phyloP scores from a whole-genome alignment of 2,329 filamentous ascomycete species.

The Trichoderma lentiforme region DNA sequence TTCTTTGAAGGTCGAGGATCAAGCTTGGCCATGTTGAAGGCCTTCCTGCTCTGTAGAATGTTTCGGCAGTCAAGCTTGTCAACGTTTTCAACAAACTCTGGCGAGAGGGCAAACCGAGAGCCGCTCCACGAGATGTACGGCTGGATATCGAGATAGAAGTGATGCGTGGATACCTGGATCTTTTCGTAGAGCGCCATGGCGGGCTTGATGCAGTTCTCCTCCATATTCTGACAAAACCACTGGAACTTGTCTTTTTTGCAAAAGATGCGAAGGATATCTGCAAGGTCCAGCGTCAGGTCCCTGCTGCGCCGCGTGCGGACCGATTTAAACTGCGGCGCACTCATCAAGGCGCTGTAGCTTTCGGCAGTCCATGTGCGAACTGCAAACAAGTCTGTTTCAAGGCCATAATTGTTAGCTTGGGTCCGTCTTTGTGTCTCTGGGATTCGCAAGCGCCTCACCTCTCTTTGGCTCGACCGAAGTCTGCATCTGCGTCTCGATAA shows the following conservation, averaged over 20 bases:
- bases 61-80: constrained; percentile 35
- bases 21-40: constrained; percentile 33
- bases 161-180: constrained; percentile 36
- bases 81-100: constrained; percentile 33
- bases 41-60: constrained; percentile 36
- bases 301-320: constrained; percentile 26
- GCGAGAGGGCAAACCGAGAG: constrained; percentile 27
- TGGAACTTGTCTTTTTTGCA: constrained; percentile 26
- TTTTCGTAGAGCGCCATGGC: constrained; percentile 40
- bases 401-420: not conserved
- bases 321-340: constrained; percentile 28
- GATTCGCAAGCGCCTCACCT: constrained; percentile 26
- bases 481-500: constrained; percentile 36
- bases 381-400: constrained; percentile 33
- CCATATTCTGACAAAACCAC: constrained; percentile 25
- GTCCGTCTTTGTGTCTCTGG: not conserved
- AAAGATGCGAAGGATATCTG: constrained; percentile 29
- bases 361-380: constrained; percentile 39
- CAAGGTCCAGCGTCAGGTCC: constrained; percentile 31
- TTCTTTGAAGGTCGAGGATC: constrained; percentile 30
- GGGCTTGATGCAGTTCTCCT: constrained; percentile 32
- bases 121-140: constrained; percentile 29
- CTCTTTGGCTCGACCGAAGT: constrained; percentile 36
- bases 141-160: constrained; percentile 37
- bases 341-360: constrained; percentile 35